Evolutionary conservation across 192 early-diverging fungal genomes (phyloP), one percentile per base, ranked within the genome.

Genomic region (Backusella liffmaniae): DNA sequence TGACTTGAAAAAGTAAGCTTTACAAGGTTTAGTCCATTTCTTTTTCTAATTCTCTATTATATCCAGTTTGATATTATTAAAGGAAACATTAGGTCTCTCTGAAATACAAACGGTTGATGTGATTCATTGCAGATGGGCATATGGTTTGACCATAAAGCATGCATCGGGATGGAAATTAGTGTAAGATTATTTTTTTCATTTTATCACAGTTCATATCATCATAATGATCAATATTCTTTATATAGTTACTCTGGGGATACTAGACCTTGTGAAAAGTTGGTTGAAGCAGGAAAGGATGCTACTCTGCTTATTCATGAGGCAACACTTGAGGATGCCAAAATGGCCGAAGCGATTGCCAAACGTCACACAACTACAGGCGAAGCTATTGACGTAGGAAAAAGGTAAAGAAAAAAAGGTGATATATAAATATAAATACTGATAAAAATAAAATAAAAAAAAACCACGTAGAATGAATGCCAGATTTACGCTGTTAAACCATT

Each of bases 221-320:
- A 49, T 49, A 6, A 49, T n/a, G 16, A 44, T 16, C 42, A 44
- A 49, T 1, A n/a, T 21, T 16, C 66, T 90, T 70, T 86, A 85
- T 0, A 42, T 41, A 93, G 87, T 39, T 94, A 92, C 81, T 99
- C 98, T 0, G 96, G 98, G 37, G 97, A 99, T 79, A 97, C 96
- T 23, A 89, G 97, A 9, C 97, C 97, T 3, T 91, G 91, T 72
- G 65, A 87, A 29, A 88, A 84, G n/a, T 83, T 99, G 21, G 89
- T 94, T 5, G 59, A 86, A 4, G 87, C 89, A 34, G 97, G 93
- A 2, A 79, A 86, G 37, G 86, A 87, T 32, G 90, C 91, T 4
- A 93, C 91, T 2, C 75, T 99, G 0, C 80, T 99, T 46, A 85
- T 99, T 70, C 97, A 99, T 81, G 97, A 99, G 79, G 95, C 97